Percentiles rank a stretch among this genome's conserved stretches.
Evolutionary conservation across 257 asterid genomes (phyloP).

Genomic region (Solanum chmielewskii): DNA sequence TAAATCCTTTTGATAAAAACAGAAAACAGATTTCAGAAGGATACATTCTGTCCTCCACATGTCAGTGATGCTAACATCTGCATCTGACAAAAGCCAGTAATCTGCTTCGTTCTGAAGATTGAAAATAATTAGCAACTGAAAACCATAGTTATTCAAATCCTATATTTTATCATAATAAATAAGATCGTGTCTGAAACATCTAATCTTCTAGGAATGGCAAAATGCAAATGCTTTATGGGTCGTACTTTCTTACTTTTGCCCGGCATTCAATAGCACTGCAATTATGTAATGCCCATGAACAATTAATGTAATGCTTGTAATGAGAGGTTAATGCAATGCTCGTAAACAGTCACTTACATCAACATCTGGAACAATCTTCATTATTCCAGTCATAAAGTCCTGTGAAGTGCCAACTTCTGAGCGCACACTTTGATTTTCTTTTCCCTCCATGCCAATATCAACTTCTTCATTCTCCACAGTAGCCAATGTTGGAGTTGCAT

Average conservation of each 20-base stretch:
- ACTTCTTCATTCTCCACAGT: slow-evolving; percentile 34
- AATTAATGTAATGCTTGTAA: not conserved
- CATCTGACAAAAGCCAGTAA: slow-evolving; percentile 56
- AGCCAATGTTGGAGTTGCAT: slow-evolving; percentile 19
- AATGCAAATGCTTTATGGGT: not conserved
- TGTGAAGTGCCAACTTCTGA: slow-evolving; percentile 56
- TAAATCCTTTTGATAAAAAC: not conserved
- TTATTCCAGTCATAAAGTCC: slow-evolving; percentile 65
- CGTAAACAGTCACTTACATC: slow-evolving; percentile 50
- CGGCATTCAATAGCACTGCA: not conserved
- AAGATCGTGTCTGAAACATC: not conserved
- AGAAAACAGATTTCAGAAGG: not conserved
- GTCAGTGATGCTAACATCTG: slow-evolving; percentile 57
- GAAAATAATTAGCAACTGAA: not conserved
- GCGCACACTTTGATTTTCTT: slow-evolving; percentile 36
- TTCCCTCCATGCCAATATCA: slow-evolving; percentile 25
- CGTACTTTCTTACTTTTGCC: not conserved
- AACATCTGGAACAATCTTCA: slow-evolving; percentile 81
- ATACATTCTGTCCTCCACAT: slow-evolving; percentile 74
- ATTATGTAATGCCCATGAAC: not conserved
- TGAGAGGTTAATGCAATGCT: not conserved
- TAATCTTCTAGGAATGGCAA: not conserved
- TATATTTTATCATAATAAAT: not conserved
- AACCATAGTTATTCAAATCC: not conserved
- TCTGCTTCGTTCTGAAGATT: slow-evolving; percentile 55